A percentile compares a stretch with the other conserved stretches of the same genome.
These are phyloP conservation scores for Lichtheimia ramosa DNA, from an alignment of 371 early-diverging fungal species.

Conservation along the genomic window DNA sequence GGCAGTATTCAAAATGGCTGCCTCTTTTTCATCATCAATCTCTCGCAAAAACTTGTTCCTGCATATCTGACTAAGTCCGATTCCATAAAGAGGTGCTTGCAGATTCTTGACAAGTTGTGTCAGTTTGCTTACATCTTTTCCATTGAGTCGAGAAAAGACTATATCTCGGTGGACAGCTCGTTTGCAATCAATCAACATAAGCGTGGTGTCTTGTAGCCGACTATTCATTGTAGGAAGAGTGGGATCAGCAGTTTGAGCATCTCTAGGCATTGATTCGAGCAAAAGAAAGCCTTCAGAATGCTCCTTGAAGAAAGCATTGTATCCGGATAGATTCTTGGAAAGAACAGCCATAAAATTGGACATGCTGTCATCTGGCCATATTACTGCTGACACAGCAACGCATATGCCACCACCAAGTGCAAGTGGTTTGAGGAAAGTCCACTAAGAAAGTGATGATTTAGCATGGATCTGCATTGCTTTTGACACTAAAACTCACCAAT, in stretches of 20 bases:
- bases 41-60: background rate
- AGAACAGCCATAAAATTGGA: slow-evolving; percentile 31
- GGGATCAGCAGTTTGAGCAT: background rate
- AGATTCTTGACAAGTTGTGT: slow-evolving; percentile 25
- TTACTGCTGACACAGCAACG: slow-evolving; percentile 29
- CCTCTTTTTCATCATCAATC: background rate
- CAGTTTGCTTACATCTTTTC: slow-evolving; percentile 31
- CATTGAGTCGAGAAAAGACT: slow-evolving; percentile 26
- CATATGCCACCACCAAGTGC: slow-evolving; percentile 33
- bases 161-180: slow-evolving; percentile 43
- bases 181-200: slow-evolving; percentile 42
- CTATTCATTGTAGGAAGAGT: slow-evolving; percentile 27
- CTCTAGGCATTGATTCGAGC: background rate
- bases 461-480: background rate
- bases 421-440: slow-evolving; percentile 38
- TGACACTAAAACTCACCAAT: background rate
- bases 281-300: slow-evolving; percentile 33
- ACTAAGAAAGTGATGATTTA: slow-evolving; percentile 15
- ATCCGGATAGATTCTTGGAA: slow-evolving; percentile 19
- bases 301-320: slow-evolving; percentile 33
- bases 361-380: slow-evolving; percentile 50
- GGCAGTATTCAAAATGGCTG: background rate
- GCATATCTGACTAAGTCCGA: slow-evolving; percentile 33
- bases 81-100: slow-evolving; percentile 31
- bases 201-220: slow-evolving; percentile 22